These are phyloP conservation scores for Vaccinium vitisidaea DNA, from an alignment of 148 eudicot species.

Conservation along the genomic window DNA sequence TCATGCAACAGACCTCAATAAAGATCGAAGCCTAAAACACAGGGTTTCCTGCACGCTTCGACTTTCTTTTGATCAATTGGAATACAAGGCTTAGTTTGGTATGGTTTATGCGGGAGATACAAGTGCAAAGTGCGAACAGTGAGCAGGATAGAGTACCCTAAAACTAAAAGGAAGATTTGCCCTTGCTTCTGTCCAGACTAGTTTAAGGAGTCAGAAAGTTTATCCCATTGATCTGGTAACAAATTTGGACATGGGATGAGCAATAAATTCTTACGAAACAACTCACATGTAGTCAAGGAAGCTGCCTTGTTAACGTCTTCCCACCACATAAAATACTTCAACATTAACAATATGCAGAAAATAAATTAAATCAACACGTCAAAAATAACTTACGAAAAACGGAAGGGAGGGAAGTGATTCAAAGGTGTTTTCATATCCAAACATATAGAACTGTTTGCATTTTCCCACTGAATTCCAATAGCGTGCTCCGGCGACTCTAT, in stretches of 20 bases:
- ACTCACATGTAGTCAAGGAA: background rate
- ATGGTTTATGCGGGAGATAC: background rate
- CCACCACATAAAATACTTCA: background rate
- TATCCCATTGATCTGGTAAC: background rate
- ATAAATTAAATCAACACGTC: conserved; percentile 10
- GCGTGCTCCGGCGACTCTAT: conserved; percentile 58
- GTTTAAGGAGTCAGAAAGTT: background rate
- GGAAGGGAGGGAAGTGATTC: conserved; percentile 97
- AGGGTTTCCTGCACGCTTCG: no score
- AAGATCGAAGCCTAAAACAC: no score
- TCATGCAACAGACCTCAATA: background rate
- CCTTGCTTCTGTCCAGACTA: background rate
- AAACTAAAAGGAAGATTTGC: background rate
- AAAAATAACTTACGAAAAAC: conserved; percentile 75
- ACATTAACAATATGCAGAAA: background rate
- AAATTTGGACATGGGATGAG: background rate
- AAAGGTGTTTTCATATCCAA: conserved; percentile 93
- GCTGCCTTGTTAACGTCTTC: conserved; percentile 5
- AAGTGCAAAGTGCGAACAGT: background rate
- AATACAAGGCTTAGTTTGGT: background rate
- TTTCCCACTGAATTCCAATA: conserved; percentile 74
- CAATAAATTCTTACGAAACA: background rate
- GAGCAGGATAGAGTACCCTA: background rate
- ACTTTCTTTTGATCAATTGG: background rate
- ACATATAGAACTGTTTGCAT: conserved; percentile 69